Conservation (phyloP, 129 eudicot genomes). For the Daucus carota region DNA sequence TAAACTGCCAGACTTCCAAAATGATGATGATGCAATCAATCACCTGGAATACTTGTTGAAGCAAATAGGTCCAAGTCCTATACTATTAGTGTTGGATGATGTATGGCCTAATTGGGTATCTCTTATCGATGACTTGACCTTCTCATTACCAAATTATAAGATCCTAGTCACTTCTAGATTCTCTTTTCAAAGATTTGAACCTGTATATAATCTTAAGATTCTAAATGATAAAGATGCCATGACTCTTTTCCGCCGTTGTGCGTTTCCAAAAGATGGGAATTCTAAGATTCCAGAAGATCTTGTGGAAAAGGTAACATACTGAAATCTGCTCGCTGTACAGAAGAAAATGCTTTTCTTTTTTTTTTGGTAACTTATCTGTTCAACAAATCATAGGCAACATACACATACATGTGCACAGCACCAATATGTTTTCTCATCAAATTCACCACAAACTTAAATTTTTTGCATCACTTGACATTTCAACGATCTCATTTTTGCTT, state of each 20-base stretch:
- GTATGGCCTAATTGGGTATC: slow-evolving; percentile 25
- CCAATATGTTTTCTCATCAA: not conserved
- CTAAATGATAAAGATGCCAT: slow-evolving; percentile 35
- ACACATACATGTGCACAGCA: not conserved
- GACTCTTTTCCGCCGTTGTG: slow-evolving; percentile 32
- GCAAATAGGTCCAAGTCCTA: slow-evolving; percentile 18
- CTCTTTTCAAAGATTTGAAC: slow-evolving; percentile 22
- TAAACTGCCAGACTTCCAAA: slow-evolving; percentile 21
- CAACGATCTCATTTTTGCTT: not conserved
- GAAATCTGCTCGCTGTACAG: not conserved
- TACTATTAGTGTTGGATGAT: slow-evolving; percentile 41
- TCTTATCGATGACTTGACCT: slow-evolving; percentile 19
- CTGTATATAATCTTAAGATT: slow-evolving; percentile 22
- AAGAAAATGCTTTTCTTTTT: not conserved
- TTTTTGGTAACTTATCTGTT: not conserved
- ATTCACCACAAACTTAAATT: not conserved
- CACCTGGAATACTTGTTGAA: slow-evolving; percentile 27
- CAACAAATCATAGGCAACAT: not conserved
- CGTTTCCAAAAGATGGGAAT: slow-evolving; percentile 28
- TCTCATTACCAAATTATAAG: slow-evolving; percentile 25
- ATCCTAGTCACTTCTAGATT: slow-evolving; percentile 47
- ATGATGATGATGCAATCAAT: slow-evolving; percentile 32
- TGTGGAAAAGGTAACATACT: slow-evolving; percentile 29
- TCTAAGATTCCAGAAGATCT: slow-evolving; percentile 26
- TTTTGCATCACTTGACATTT: not conserved